Base-by-base conservation (phyloP, 2,329 filamentous ascomycete species). In the Verruconis gallopava region DNA sequence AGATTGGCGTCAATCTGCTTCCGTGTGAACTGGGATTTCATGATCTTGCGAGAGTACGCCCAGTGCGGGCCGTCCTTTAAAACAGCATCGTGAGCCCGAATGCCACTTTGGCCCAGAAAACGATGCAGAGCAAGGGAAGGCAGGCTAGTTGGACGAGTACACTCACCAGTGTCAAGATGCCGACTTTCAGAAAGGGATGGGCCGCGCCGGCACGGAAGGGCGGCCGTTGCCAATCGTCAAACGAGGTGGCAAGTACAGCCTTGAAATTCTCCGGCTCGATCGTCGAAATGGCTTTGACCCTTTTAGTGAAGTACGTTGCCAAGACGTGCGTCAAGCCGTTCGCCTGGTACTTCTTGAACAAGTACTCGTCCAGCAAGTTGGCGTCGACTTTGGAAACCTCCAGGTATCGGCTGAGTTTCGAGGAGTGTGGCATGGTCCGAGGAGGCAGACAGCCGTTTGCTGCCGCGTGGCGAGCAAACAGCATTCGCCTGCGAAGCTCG, bases 231-330 rank as follows among this genome's bases (percentile, higher is more conserved):
- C 63, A 70, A 41, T 69, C 66, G 48, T 67, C 67, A 48, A 65
- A 65, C 21, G 63, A 61, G 5, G 62, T 49, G 35, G 61, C 60
- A 38, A 68, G 55, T 4, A 69, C 57, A 1, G 59, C 56, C 50
- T 69, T 68, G 43, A 69, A 47, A 43, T 68, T 69, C 44, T 66
- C 64, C 1, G 66, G 65, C 49, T 70, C 67, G 13, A 19, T 30
- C 9, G 25, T 30, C 9, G 25, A 13, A 15, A 36, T 36, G 33
- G 12, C 33, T 15, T 18, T 36, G 33, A 36, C 17, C 6, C 33
- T 6, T 11, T 18, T 18, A 15, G 33, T 36, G 12, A 9, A 36
- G 6, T 9, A 6, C 11, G 33, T 13, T 13, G 33, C 33, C 9
- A 36, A 15, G 14, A 11, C 33, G 17, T 36, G 33, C 11, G 33